Conservation (phyloP, 2,329 filamentous ascomycete species). For the Graphilbum sp. region DNA sequence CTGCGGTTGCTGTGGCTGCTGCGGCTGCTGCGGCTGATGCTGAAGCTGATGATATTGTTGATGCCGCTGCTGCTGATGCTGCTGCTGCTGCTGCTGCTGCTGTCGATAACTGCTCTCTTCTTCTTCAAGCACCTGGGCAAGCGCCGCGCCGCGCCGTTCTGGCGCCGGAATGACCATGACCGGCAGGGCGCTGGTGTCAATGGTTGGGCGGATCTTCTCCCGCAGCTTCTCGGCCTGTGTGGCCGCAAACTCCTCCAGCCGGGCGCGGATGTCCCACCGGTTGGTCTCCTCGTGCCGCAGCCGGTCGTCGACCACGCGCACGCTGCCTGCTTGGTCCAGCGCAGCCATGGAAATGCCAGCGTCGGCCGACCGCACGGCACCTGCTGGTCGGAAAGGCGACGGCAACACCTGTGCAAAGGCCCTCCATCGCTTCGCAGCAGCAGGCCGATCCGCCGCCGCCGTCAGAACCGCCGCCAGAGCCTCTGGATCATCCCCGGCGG, state of each 20-base stretch:
- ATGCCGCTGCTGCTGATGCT: too few species aligned
- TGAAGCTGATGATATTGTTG: too few species aligned
- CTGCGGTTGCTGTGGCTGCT: too few species aligned
- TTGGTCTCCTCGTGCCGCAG: slow-evolving; percentile 7
- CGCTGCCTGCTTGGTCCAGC: not conserved
- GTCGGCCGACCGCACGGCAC: not conserved
- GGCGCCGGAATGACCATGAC: slow-evolving; percentile 47
- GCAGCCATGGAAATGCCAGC: not conserved
- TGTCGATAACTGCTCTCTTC: slow-evolving; percentile 18
- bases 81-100: slow-evolving; percentile 1
- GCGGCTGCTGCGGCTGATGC: too few species aligned
- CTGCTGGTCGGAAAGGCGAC: slow-evolving; percentile 13
- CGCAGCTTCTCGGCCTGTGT: slow-evolving; percentile 43
- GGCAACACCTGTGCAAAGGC: too few species aligned
- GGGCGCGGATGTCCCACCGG: slow-evolving; percentile 39
- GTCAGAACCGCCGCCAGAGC: too few species aligned
- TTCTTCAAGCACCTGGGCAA: slow-evolving; percentile 41
- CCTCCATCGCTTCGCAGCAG: slow-evolving; percentile 12
- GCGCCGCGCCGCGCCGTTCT: slow-evolving; percentile 35
- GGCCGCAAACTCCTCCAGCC: slow-evolving; percentile 44
- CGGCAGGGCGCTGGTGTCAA: slow-evolving; percentile 37
- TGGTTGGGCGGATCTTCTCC: slow-evolving; percentile 36
- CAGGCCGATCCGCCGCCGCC: not conserved
- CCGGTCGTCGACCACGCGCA: not conserved
- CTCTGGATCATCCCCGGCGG: too few species aligned